Base-by-base conservation (phyloP, 2,329 filamentous ascomycete genomes). In the Scedosporium boydii region DNA sequence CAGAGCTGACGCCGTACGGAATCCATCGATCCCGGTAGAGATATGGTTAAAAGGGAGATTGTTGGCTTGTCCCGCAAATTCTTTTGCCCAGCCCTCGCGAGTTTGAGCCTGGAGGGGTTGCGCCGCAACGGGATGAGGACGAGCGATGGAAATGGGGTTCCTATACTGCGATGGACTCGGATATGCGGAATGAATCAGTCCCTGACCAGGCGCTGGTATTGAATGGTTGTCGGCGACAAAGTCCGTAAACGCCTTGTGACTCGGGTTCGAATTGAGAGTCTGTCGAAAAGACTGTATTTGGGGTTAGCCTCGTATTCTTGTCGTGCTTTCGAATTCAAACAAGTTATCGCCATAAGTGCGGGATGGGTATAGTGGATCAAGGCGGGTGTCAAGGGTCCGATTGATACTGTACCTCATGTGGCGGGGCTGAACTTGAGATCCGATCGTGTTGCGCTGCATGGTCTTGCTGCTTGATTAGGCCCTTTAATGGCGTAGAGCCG, bases 401-500 rank as follows among this genome's bases (percentile, higher is more conserved):
- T 48, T 48, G n/a, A 18, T 21, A 18, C 42, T 7, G 42, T 48
- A 48, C 44, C 18, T 18, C 18, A 21, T 48, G 44, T 18, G 44
- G n/a, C n/a, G 44, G 44, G n/a, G 16, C 44, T 14, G 44, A 48
- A 10, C 44, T 27, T 2, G 51, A 12, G 12, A 55, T 23, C 7
- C 51, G 51, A 55, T 55, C 51, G 12, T 26, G n/a, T 55, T 55
- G 51, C 7, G 51, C 12, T 6, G 51, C 76, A 55, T 73, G 72
- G n/a, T 70, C 69, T 59, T 78, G 75, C 46, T 78, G 75, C 7
- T 78, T 75, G 21, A 76, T 67, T 51, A 78, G 70, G 12, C 71
- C 73, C 70, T 78, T 78, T 62, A 78, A 77, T 42, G 77, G 76
- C 58, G 74, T 75, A 2, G 72, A 70, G 41, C 75, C 76, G 64